Base-by-base conservation (phyloP, 768 basidiomycete genomes). In the Exidia glandulosa region DNA sequence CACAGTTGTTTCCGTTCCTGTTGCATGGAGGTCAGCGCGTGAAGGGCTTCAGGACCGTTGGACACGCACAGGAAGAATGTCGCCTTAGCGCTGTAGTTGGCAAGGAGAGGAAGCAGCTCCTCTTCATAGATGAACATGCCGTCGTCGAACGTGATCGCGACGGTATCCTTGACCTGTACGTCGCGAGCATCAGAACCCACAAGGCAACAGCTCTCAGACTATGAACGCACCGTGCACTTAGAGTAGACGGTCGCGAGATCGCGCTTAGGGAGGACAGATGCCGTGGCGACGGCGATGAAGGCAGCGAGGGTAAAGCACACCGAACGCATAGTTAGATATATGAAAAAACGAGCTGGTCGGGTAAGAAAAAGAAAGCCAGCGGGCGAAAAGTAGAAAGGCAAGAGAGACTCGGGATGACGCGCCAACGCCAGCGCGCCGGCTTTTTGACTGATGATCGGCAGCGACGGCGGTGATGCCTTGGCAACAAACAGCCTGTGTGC, bases 1-100 rank as follows among this genome's bases (percentile, higher is more conserved):
- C 55, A 60, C 60, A 60, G 36, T 60, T 60, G 33, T 60, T 60
- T 25, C 60, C 60, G 33, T 60, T 60, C 30, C 32, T 31, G 3
- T 2, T 37, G 27, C 25, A 54, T 37, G 10, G 36, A 9, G 19
- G 7, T 54, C 10, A 29, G 23, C 37, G 54, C 57, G 36, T 29
- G n/a, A 12, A 9, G 13, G 50, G 14, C 5, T n/a, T 37, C 32
- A n/a, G n/a, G 7, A 12, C 36, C 29, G 36, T 27, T 12, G 36
- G 32, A 27, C 31, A 27, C 76, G 66, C 65, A 75, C 63, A 75
- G 68, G 68, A 77, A 77, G 67, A 77, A 77, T 2, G 76, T 77
- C 3, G 70, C 76, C 61, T 75, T 76, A 27, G 68, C 75, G 30
- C 73, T 73, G 5, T 56, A 32, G 14, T 58, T 33, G 31, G 58